Evolutionary conservation across 352 stramenopile genomes (phyloP), one percentile per base, ranked within the genome.

Genomic region (Thalassiosira ordinaria): DNA sequence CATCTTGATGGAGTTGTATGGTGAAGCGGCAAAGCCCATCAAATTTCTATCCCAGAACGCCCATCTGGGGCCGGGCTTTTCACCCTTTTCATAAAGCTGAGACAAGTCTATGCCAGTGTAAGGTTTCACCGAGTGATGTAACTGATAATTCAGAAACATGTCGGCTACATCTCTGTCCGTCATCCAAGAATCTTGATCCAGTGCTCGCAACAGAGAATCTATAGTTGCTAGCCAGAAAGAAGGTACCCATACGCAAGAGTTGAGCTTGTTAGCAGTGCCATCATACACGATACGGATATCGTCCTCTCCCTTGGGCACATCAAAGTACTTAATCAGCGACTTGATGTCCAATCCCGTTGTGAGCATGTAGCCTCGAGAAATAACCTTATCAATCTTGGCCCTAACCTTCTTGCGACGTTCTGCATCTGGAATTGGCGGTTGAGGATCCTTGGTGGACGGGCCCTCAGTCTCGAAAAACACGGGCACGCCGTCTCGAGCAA

Each of bases 211-310:
- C 0, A 52, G 64, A n/a, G 63, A 18, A 22, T 56, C 6, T 1
- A 82, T 22, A 16, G 39, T 78, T 1, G 78, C 64, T 1, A 85
- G 26, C 1, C 65, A 22, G 60, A 85, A 85, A 16, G 69, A 60
- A 1, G 78, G 65, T 6, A 72, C 71, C 18, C 33, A 85, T 1
- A 85, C 5, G 6, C 20, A n/a, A 6, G 65, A 53, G 31, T 86
- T 86, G 9, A 86, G n/a, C 2, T 72, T 72, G 26, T 18, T 77
- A 0, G 22, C 33, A 2, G 78, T 77, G 0, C 76, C 69, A 55
- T 84, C 68, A 55, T 78, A 85, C 0, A 86, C 78, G 66, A 86
- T 82, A 1, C 66, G 14, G 14, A 86, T 76, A 37, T 85, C 71
- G 16, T 26, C n/a, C 20, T 55, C 14, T 1, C 65, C 64, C 27